phyloP scores from a whole-genome alignment of 2,329 filamentous ascomycete species.

The Curvularia sp. region DNA sequence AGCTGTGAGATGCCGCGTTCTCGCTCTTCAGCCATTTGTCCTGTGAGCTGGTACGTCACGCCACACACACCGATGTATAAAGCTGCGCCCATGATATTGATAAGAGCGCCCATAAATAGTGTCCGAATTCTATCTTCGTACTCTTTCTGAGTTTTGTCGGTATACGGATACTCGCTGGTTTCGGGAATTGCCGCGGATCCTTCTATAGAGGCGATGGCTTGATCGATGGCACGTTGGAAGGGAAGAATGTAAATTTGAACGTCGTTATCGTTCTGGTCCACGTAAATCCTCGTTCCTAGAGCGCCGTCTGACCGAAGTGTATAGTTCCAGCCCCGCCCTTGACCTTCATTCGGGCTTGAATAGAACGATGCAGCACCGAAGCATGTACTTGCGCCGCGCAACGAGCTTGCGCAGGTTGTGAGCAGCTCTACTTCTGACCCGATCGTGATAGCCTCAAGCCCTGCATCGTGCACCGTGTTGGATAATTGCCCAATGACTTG shows the following conservation, averaged over 20 bases:
- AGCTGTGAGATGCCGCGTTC: slow-evolving; percentile 88
- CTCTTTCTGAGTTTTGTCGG: slow-evolving; percentile 72
- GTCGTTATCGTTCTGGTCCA: slow-evolving; percentile 72
- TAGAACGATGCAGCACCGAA: slow-evolving; percentile 78
- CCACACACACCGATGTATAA: slow-evolving; percentile 83
- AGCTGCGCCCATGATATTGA: slow-evolving; percentile 77
- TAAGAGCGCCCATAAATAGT: slow-evolving; percentile 75
- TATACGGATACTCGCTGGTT: slow-evolving; percentile 76
- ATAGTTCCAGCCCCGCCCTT: slow-evolving; percentile 79
- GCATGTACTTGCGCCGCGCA: slow-evolving; percentile 71
- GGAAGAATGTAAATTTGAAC: slow-evolving; percentile 80
- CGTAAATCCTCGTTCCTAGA: slow-evolving; percentile 70
- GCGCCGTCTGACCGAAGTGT: slow-evolving; percentile 78
- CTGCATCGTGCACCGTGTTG: slow-evolving; percentile 62
- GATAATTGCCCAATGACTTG: slow-evolving; percentile 71
- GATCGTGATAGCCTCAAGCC: slow-evolving; percentile 64
- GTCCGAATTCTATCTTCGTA: slow-evolving; percentile 70
- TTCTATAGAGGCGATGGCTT: slow-evolving; percentile 69
- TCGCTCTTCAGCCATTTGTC: slow-evolving; percentile 83
- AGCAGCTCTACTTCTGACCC: slow-evolving; percentile 65
- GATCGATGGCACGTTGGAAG: slow-evolving; percentile 79
- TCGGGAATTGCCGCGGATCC: slow-evolving; percentile 50
- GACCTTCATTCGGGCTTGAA: slow-evolving; percentile 75
- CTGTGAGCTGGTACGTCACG: slow-evolving; percentile 85
- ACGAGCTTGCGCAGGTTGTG: slow-evolving; percentile 64